Conservation (phyloP, 2,329 filamentous ascomycete species). For the Amauroascus verrucosus region DNA sequence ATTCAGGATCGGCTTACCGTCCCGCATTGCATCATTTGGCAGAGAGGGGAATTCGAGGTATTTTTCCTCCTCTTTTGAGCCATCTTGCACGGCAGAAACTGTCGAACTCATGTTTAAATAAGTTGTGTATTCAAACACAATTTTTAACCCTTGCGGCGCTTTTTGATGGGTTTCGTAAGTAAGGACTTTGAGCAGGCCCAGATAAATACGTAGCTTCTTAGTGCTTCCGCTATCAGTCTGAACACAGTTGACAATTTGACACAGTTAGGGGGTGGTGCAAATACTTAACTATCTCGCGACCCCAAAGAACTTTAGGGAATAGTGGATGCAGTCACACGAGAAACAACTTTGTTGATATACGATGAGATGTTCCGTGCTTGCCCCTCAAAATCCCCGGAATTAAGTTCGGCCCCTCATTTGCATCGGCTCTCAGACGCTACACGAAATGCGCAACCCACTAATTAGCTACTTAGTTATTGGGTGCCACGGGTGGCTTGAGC, state of each 20-base stretch:
- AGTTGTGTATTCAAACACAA: neutral
- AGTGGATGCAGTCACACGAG: too few relatives aligned
- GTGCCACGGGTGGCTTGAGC: neutral
- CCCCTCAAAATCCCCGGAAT: conserved; percentile 1
- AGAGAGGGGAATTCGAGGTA: conserved; percentile 51
- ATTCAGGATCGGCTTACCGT: conserved; percentile 62
- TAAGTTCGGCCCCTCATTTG: conserved; percentile 1
- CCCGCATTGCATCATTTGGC: conserved; percentile 41
- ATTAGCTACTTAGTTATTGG: too few relatives aligned
- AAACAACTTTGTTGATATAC: too few relatives aligned
- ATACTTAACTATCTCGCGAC: too few relatives aligned
- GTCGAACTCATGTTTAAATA: conserved; percentile 1
- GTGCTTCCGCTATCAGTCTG: too few relatives aligned
- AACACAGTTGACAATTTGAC: too few relatives aligned
- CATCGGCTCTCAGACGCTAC: neutral
- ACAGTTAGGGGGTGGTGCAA: too few relatives aligned
- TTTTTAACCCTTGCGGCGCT: neutral
- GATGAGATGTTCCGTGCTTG: neutral
- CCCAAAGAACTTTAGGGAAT: too few relatives aligned
- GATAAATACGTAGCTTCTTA: too few relatives aligned
- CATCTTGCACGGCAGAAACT: neutral
- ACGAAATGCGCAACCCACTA: neutral
- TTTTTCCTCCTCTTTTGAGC: conserved; percentile 32
- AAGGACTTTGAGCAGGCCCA: too few relatives aligned
- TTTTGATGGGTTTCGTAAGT: too few relatives aligned